A percentile compares a stretch with the other conserved stretches of the same genome.
Evolutionary conservation across 176 grass and related monocot genomes (phyloP).

Genomic region (Triticum turgidum): DNA sequence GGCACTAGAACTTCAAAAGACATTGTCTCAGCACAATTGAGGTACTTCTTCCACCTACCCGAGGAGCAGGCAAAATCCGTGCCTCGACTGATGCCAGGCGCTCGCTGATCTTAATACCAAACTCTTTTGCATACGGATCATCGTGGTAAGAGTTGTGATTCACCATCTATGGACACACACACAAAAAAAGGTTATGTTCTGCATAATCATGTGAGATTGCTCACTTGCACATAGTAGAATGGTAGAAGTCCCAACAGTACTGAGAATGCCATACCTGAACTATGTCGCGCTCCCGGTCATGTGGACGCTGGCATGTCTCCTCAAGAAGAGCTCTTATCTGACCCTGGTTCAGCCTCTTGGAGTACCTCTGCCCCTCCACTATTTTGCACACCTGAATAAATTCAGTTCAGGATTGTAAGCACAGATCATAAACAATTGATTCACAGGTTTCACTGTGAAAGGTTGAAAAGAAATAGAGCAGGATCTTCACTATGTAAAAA

Average conservation of each 20-base stretch:
- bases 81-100: slow-evolving; percentile 80
- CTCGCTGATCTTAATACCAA: slow-evolving; percentile 91
- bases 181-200: neutral
- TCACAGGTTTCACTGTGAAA: neutral
- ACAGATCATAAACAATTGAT: neutral
- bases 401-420: neutral
- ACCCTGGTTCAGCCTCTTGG: slow-evolving; percentile 80
- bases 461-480: neutral
- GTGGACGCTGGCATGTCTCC: slow-evolving; percentile 83
- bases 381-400: slow-evolving; percentile 86
- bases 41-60: slow-evolving; percentile 36
- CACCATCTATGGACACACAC: slow-evolving; percentile 54
- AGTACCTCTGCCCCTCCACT: slow-evolving; percentile 92
- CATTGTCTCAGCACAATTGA: no score
- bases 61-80: slow-evolving; percentile 87
- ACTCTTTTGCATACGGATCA: slow-evolving; percentile 92
- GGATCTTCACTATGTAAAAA: no score
- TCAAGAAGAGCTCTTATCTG: slow-evolving; percentile 87
- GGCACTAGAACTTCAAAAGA: neutral
- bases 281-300: slow-evolving; percentile 78
- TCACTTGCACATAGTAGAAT: neutral
- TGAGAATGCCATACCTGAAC: slow-evolving; percentile 45
- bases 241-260: neutral
- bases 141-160: slow-evolving; percentile 80
- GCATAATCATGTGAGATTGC: slow-evolving; percentile 14